These are phyloP conservation scores for Grosmannia huntii DNA, from an alignment of 2,329 filamentous ascomycete species.

Conservation along the genomic window DNA sequence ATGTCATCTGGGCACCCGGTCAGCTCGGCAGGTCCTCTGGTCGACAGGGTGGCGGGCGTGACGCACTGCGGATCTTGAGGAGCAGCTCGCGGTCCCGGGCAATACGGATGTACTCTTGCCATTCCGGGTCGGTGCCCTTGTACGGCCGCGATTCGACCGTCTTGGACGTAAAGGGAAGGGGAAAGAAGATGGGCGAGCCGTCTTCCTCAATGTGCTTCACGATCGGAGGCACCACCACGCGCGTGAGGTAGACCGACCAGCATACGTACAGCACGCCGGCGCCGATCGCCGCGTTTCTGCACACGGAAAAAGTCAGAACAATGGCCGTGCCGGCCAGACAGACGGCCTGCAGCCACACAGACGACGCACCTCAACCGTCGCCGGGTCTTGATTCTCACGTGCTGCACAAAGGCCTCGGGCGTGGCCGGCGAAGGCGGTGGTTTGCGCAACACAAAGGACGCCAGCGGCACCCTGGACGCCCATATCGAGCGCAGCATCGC, in stretches of 20 bases:
- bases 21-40: neutral
- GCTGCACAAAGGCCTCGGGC: conserved; percentile 5
- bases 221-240: conserved; percentile 30
- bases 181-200: conserved; percentile 40
- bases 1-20: conserved; percentile 26
- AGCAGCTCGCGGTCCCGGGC: conserved; percentile 37
- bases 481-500: conserved; percentile 9
- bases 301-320: neutral
- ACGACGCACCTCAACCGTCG: conserved; percentile 6
- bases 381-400: conserved; percentile 9
- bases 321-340: neutral
- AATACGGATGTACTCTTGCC: conserved; percentile 46
- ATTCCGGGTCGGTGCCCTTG: conserved; percentile 47
- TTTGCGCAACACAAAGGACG: conserved; percentile 3
- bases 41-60: neutral
- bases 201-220: conserved; percentile 13
- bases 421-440: neutral
- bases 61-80: conserved; percentile 31
- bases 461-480: conserved; percentile 4
- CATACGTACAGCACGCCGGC: conserved; percentile 10
- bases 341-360: neutral
- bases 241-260: conserved; percentile 24
- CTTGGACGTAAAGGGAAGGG: conserved; percentile 46
- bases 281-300: conserved; percentile 11
- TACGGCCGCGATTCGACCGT: conserved; percentile 36